Evolutionary conservation across 768 basidiomycete species (phyloP), one percentile per base, ranked within the genome.

Genomic region (Lanmaoa pseudosensibilis): DNA sequence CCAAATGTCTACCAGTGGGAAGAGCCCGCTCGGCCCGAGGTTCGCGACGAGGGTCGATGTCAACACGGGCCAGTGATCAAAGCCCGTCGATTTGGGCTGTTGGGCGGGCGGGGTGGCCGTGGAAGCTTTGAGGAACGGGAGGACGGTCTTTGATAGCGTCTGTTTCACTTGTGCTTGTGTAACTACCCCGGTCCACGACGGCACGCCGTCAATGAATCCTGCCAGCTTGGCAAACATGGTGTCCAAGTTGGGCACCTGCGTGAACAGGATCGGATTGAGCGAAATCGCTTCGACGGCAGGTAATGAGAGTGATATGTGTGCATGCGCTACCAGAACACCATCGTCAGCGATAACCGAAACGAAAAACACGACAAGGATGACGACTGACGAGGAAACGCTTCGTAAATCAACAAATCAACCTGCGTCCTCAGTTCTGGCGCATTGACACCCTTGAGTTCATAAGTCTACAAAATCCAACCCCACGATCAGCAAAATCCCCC

Each of bases 1-100:
- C 87, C 92, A 90, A 60, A 94, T 77, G 65, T 96, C 94, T 12
- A 86, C 80, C 5, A 94, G 67, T 0, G 94, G 93, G 75, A 95
- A 96, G 32, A 92, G 76, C 38, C 82, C 75, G 10, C 78, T 76
- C 0, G 77, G 52, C 0, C 82, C 77, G 2, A 94, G 80, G 4
- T 73, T 74, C 11, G 68, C 55, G 0, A 69, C 66, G 2, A 92
- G 70, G 1, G 70, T 64, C 6, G 60, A 64, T 4, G 84, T 84
- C 4, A 76, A 74, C 13, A 76, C 72, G 1, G 78, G 68, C 84
- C 84, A 90, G 3, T 72, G 64, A 10, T 68, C 67, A n/a, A 85
- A 73, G 5, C 79, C 62, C 1, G 71, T 65, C 0, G 78, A 60
- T 18, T 15, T 75, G 69, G 2, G 76, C 76, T 50, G 60, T 18